Evolutionary conservation across 2,329 filamentous ascomycete genomes (phyloP).

Genomic region (Alternaria novae-zelandiae): DNA sequence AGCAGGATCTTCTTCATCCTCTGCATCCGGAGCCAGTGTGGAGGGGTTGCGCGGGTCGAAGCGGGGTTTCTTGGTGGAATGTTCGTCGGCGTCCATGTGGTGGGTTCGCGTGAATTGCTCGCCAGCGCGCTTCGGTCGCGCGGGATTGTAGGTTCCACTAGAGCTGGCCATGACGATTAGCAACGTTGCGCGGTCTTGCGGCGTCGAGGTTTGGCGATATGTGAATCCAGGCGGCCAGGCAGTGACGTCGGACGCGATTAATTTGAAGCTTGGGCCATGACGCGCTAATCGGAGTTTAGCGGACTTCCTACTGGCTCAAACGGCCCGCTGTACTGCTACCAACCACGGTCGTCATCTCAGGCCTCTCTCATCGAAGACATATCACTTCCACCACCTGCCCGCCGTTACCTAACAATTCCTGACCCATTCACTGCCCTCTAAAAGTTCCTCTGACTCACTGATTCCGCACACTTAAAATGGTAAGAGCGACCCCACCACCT

Average conservation of each 20-base stretch:
- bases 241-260: conserved; percentile 20
- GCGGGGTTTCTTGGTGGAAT: conserved; percentile 75
- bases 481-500: conserved; percentile 34
- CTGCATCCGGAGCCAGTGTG: conserved; percentile 81
- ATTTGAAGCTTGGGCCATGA: conserved; percentile 29
- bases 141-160: conserved; percentile 54
- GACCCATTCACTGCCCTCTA: background rate
- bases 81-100: conserved; percentile 64
- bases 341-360: conserved; percentile 15
- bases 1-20: conserved; percentile 75
- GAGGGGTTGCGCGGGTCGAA: conserved; percentile 97
- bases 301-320: conserved; percentile 14
- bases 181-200: background rate
- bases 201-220: background rate
- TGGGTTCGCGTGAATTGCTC: conserved; percentile 81
- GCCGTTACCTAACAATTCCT: conserved; percentile 18
- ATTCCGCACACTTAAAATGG: conserved; percentile 33
- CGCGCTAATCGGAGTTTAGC: conserved; percentile 7
- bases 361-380: conserved; percentile 1
- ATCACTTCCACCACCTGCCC: conserved; percentile 16
- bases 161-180: conserved; percentile 35
- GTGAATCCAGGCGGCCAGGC: background rate
- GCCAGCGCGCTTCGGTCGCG: conserved; percentile 81
- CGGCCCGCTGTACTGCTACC: conserved; percentile 28
- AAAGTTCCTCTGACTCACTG: background rate